Conservation (phyloP, 495 filamentous ascomycete genomes). For the Jackrogersella minutella region DNA sequence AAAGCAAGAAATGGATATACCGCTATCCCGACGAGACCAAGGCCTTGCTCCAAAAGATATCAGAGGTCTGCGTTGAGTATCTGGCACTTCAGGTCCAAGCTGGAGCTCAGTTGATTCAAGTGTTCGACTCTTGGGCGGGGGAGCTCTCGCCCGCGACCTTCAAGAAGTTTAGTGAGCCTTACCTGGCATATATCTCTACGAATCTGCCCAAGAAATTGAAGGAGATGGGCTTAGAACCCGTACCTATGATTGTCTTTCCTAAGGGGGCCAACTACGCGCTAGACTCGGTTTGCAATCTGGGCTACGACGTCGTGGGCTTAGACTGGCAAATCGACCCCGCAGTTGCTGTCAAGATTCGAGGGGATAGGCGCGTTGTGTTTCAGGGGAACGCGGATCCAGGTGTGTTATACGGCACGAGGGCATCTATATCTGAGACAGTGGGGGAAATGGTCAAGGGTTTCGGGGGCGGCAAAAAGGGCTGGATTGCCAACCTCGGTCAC, state of each 20-base stretch:
- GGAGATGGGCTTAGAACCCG: conserved; percentile 76
- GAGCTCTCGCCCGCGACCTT: conserved; percentile 88
- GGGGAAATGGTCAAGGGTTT: conserved; percentile 88
- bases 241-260: conserved; percentile 99
- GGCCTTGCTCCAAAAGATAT: conserved; percentile 84
- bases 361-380: conserved; percentile 73
- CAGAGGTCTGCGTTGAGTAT: conserved; percentile 92
- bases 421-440: conserved; percentile 79
- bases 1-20: conserved; percentile 95
- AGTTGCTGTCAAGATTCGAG: conserved; percentile 79
- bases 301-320: conserved; percentile 91
- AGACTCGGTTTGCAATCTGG: conserved; percentile 83
- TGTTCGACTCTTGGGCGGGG: conserved; percentile 99
- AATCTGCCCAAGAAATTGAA: conserved; percentile 74
- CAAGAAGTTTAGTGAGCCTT: conserved; percentile 83
- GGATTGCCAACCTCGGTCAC: conserved; percentile 92
- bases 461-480: conserved; percentile 62
- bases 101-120: conserved; percentile 90
- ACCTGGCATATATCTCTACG: conserved; percentile 81
- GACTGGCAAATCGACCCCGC: conserved; percentile 95
- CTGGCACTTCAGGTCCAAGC: conserved; percentile 90
- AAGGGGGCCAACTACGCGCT: conserved; percentile 98
- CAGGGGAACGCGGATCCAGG: conserved; percentile 98
- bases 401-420: conserved; percentile 82
- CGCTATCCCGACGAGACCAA: conserved; percentile 83